These are phyloP conservation scores for Pythium pyrilobum DNA, from an alignment of 352 stramenopile genomes.

Conservation along the genomic window DNA sequence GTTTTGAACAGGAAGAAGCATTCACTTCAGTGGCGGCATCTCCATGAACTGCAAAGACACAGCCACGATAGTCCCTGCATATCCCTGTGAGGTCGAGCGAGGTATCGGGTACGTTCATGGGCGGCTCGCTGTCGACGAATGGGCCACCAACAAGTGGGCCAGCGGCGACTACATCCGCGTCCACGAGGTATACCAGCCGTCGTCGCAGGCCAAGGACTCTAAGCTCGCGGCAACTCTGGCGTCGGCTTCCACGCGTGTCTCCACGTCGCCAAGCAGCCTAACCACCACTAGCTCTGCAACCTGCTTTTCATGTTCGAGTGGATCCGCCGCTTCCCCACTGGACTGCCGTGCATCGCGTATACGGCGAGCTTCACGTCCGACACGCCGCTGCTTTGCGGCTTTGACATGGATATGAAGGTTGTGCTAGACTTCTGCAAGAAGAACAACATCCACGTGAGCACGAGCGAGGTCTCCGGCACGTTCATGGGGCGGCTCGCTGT, in stretches of 20 bases:
- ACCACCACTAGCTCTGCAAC: slow-evolving; percentile 29
- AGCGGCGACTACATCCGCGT: slow-evolving; percentile 27
- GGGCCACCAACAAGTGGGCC: slow-evolving; percentile 3
- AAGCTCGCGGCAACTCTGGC: slow-evolving; percentile 24
- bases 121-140: slow-evolving; percentile 11
- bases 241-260: slow-evolving; percentile 29
- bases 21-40: too few species aligned
- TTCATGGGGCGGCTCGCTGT: slow-evolving; percentile 23
- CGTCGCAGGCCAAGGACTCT: slow-evolving; percentile 19
- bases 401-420: not conserved
- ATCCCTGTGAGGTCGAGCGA: slow-evolving; percentile 15
- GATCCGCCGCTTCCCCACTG: slow-evolving; percentile 17
- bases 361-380: slow-evolving; percentile 15
- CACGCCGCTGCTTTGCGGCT: slow-evolving; percentile 13
- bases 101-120: slow-evolving; percentile 22
- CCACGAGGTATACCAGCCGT: slow-evolving; percentile 16
- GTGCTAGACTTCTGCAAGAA: slow-evolving; percentile 6
- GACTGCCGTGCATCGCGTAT: slow-evolving; percentile 10
- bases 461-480: slow-evolving; percentile 14
- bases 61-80: too few species aligned
- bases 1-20: too few species aligned
- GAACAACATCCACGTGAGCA: slow-evolving; percentile 9
- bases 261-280: slow-evolving; percentile 20
- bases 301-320: slow-evolving; percentile 23
- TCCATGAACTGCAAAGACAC: too few species aligned